These are phyloP conservation scores for Vitis labrusca DNA, from an alignment of 164 flowering plant species.

Conservation along the genomic window DNA sequence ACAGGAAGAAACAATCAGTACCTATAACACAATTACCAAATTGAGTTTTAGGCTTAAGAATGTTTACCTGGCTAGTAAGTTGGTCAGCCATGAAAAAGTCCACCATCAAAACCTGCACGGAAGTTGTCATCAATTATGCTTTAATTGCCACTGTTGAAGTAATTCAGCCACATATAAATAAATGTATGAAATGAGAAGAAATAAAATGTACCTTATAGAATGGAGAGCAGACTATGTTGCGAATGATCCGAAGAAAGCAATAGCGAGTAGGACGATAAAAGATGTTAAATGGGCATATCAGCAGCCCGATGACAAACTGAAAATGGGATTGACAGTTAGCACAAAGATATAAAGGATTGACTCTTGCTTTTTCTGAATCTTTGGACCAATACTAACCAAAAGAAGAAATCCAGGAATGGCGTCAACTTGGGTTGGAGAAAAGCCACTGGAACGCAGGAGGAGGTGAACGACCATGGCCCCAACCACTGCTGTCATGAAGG, in stretches of 20 bases:
- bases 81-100: constrained; percentile 99
- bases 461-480: constrained; percentile 87
- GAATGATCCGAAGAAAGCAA: constrained; percentile 71
- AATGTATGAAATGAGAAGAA: background rate
- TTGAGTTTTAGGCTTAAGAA: background rate
- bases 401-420: constrained; percentile 83
- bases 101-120: constrained; percentile 79
- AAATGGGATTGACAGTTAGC: constrained; percentile 2
- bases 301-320: constrained; percentile 58
- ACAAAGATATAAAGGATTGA: background rate
- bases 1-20: background rate
- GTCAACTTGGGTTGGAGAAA: constrained; percentile 61
- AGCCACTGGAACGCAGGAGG: constrained; percentile 53
- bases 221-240: constrained; percentile 90
- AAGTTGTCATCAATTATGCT: background rate
- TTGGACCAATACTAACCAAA: constrained; percentile 39
- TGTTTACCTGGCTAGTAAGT: constrained; percentile 91
- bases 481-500: constrained; percentile 85
- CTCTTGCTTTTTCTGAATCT: no score
- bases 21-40: background rate
- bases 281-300: constrained; percentile 80
- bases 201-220: constrained; percentile 68
- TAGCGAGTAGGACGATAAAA: constrained; percentile 86
- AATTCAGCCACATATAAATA: no score
- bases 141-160: background rate